Percentiles rank a stretch among this genome's conserved stretches.
phyloP scores from a whole-genome alignment of 1,284 basidiomycete genomes.

The Lignosus rhinocerotis region DNA sequence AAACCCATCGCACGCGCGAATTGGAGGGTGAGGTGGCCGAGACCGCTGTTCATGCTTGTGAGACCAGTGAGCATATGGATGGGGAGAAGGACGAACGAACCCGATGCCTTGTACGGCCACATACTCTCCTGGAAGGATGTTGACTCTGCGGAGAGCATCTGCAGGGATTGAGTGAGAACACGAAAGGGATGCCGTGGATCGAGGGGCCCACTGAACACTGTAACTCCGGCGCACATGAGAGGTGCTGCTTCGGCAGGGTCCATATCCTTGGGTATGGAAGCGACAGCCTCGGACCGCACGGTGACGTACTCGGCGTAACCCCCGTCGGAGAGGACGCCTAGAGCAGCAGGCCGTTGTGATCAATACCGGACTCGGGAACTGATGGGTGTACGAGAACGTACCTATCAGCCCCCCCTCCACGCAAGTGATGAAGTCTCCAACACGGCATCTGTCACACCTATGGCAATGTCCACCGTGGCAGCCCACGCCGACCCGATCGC shows the following conservation, averaged over 20 bases:
- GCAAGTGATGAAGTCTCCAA: slow-evolving; percentile 22
- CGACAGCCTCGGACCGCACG: slow-evolving; percentile 36
- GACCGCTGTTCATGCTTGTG: slow-evolving; percentile 19
- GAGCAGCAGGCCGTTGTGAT: neutral
- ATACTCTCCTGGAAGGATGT: slow-evolving; percentile 20
- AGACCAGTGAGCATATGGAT: neutral
- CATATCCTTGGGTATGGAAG: slow-evolving; percentile 32
- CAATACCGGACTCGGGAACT: neutral
- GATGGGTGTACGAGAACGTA: neutral
- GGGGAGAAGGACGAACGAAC: slow-evolving; percentile 6
- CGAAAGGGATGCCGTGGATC: neutral
- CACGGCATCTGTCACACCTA: slow-evolving; percentile 19
- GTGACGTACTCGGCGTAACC: slow-evolving; percentile 40
- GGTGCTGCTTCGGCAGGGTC: slow-evolving; percentile 41
- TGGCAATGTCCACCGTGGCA: slow-evolving; percentile 28
- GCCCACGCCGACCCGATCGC: slow-evolving; percentile 26
- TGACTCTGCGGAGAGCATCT: slow-evolving; percentile 35
- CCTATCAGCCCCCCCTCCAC: slow-evolving; percentile 13
- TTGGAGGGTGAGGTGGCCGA: slow-evolving; percentile 32
- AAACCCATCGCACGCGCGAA: slow-evolving; percentile 28
- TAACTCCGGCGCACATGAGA: slow-evolving; percentile 40
- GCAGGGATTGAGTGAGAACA: neutral
- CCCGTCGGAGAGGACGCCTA: slow-evolving; percentile 36
- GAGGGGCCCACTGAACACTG: slow-evolving; percentile 26
- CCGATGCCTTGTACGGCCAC: slow-evolving; percentile 33